These are phyloP conservation scores for Apiospora malaysiana DNA, from an alignment of 2,329 filamentous ascomycete genomes.

Conservation along the genomic window DNA sequence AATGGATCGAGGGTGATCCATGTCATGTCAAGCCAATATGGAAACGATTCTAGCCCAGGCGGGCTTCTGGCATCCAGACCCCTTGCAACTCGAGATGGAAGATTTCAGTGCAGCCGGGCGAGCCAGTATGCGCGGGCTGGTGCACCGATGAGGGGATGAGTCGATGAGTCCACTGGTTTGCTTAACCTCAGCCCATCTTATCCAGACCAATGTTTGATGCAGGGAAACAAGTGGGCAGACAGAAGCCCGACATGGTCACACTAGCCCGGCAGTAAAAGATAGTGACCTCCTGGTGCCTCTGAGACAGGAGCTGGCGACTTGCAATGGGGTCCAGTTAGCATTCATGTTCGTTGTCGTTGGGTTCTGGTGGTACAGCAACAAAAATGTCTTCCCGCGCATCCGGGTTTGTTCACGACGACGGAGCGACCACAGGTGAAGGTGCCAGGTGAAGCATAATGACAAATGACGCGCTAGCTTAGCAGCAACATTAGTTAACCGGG, in stretches of 20 bases:
- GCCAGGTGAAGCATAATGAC: slow-evolving; percentile 1
- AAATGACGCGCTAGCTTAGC: not conserved
- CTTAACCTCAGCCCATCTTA: not conserved
- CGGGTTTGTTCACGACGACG: not conserved
- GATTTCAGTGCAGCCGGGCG: not conserved
- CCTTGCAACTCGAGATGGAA: slow-evolving; percentile 7
- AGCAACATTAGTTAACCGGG: not conserved
- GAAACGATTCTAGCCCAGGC: not conserved
- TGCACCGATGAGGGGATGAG: not conserved
- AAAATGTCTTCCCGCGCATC: not conserved
- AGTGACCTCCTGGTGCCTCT: not conserved
- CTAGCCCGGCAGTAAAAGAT: not conserved
- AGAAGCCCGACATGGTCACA: not conserved
- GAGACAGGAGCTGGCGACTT: not conserved
- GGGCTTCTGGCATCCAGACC: not conserved
- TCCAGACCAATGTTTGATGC: not conserved
- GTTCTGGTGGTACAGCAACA: not conserved
- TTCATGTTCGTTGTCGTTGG: not conserved
- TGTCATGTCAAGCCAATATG: not conserved
- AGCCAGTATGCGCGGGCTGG: not conserved
- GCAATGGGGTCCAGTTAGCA: not conserved
- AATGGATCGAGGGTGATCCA: slow-evolving; percentile 9
- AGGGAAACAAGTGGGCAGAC: not conserved
- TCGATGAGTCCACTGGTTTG: not conserved
- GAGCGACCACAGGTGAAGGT: not conserved